A percentile compares a stretch with the other conserved stretches of the same genome.
Conservation (phyloP, 805 yeast genomes). For the Saccharomycopsis lassenensis region DNA sequence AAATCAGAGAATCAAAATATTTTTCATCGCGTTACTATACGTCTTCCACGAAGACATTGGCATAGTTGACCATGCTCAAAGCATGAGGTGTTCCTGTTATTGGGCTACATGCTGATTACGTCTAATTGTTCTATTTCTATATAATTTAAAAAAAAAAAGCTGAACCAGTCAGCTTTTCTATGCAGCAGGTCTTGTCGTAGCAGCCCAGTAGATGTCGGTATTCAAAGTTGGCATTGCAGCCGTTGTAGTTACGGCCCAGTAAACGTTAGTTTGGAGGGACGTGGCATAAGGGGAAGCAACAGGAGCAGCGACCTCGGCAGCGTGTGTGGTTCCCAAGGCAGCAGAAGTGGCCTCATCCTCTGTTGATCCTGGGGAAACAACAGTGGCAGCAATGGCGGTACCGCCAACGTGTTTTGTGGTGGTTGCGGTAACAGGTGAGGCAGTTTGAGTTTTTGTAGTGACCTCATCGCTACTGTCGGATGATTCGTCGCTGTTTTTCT, state of each 20-base stretch:
- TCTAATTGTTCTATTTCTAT: too few relatives aligned
- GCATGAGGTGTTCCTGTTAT: too few relatives aligned
- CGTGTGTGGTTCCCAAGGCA: too few relatives aligned
- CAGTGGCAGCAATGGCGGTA: slow-evolving; percentile 1
- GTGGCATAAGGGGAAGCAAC: background rate
- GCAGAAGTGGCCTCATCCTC: too few relatives aligned
- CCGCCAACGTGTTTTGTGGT: background rate
- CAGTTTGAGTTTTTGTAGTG: background rate
- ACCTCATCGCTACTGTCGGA: background rate
- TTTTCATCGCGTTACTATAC: too few relatives aligned
- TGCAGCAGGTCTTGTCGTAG: too few relatives aligned
- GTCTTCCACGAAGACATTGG: too few relatives aligned
- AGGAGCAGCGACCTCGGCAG: slow-evolving; percentile 2
- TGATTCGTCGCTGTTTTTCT: background rate
- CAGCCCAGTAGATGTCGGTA: background rate
- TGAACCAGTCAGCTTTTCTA: too few relatives aligned
- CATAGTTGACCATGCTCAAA: too few relatives aligned
- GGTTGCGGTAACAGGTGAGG: background rate
- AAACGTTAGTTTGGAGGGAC: background rate
- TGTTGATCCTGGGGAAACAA: slow-evolving; percentile 1
- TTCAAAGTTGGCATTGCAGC: background rate
- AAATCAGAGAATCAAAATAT: too few relatives aligned
- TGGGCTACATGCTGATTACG: too few relatives aligned
- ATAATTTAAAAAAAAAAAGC: too few relatives aligned
- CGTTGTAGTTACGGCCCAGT: slow-evolving; percentile 9